These are phyloP conservation scores for Lipomyces kockii DNA, from an alignment of 805 yeast species.

Conservation along the genomic window DNA sequence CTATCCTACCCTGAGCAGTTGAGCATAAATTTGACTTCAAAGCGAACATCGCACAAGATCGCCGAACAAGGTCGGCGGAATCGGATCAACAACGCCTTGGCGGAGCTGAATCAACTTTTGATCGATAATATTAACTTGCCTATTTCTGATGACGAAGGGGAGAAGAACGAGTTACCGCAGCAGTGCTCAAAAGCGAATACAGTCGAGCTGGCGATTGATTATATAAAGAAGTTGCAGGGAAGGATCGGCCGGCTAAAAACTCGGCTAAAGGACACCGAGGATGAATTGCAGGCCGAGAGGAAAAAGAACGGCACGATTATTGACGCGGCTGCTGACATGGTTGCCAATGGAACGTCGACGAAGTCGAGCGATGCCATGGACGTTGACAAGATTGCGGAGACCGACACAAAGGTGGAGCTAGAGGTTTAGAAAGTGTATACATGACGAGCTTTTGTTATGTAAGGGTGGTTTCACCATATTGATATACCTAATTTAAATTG, in stretches of 20 bases:
- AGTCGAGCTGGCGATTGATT: conserved; percentile 82
- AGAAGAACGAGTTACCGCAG: conserved; percentile 45
- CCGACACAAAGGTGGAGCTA: background rate
- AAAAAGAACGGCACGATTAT: conserved; percentile 5
- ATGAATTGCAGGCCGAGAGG: conserved; percentile 13
- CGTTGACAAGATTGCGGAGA: background rate
- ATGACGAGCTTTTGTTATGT: background rate
- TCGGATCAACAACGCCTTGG: conserved; percentile 85
- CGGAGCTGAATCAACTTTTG: conserved; percentile 69
- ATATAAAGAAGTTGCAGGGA: conserved; percentile 57
- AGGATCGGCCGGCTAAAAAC: conserved; percentile 44
- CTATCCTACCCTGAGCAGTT: conserved; percentile 50
- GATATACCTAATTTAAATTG: background rate
- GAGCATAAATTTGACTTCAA: conserved; percentile 49
- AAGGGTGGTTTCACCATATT: background rate
- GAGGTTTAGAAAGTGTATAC: conserved; percentile 1
- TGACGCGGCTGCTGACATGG: background rate
- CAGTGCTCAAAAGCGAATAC: conserved; percentile 82
- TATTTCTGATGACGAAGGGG: conserved; percentile 49
- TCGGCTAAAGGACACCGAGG: conserved; percentile 15
- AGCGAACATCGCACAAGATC: conserved; percentile 78
- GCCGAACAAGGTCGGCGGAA: conserved; percentile 97
- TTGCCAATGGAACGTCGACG: conserved; percentile 1
- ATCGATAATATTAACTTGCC: conserved; percentile 50
- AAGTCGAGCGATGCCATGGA: background rate